Evolutionary conservation across 1,284 basidiomycete genomes (phyloP).

Genomic region (Microbotryomycetes sp.): DNA sequence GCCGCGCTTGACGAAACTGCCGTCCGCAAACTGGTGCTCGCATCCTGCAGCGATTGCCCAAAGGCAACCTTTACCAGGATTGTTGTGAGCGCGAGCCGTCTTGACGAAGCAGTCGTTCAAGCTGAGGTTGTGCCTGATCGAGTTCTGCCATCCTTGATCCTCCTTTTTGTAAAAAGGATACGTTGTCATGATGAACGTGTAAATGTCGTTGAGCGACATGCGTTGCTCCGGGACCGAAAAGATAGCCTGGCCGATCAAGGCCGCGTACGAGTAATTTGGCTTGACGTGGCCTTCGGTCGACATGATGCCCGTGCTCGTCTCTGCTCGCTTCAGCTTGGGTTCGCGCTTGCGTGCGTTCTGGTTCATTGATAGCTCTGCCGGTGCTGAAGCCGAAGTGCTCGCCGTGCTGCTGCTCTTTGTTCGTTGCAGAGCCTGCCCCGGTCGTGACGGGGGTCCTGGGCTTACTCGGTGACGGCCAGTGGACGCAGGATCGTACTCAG

Average conservation of each 20-base stretch:
- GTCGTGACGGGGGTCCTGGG: not conserved
- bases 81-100: slow-evolving; percentile 34
- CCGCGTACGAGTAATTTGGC: slow-evolving; percentile 82
- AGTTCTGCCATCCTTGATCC: slow-evolving; percentile 83
- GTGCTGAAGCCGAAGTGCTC: not conserved
- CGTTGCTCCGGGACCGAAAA: slow-evolving; percentile 73
- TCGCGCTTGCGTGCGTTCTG: not conserved
- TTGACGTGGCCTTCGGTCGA: slow-evolving; percentile 46
- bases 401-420: not conserved
- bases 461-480: not conserved
- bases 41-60: slow-evolving; percentile 41
- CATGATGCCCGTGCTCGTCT: not conserved
- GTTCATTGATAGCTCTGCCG: not conserved
- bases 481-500: not conserved
- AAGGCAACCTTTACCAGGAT: slow-evolving; percentile 45
- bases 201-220: slow-evolving; percentile 89
- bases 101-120: slow-evolving; percentile 55
- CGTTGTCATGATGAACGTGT: slow-evolving; percentile 87
- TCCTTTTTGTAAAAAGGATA: slow-evolving; percentile 87
- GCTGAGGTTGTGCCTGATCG: slow-evolving; percentile 83
- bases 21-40: slow-evolving; percentile 38
- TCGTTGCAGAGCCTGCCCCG: not conserved
- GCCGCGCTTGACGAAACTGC: slow-evolving; percentile 35
- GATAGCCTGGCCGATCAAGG: slow-evolving; percentile 90
- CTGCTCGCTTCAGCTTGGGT: not conserved